These are phyloP conservation scores for Linnemannia schmuckeri DNA, from an alignment of 192 early-diverging fungal genomes.

Conservation along the genomic window DNA sequence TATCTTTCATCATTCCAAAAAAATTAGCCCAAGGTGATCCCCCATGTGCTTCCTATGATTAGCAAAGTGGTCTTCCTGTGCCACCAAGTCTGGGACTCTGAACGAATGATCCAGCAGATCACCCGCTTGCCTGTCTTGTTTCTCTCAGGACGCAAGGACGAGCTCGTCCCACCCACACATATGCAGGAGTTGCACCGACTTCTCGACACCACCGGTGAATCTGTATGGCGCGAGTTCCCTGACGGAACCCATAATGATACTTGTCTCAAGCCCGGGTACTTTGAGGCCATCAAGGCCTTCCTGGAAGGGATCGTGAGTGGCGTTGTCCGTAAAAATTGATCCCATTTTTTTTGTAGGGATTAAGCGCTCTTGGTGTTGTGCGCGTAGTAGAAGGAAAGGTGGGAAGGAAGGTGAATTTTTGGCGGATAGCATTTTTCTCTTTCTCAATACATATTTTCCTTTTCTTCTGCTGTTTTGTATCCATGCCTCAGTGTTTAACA, in stretches of 20 bases:
- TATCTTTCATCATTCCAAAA: background rate
- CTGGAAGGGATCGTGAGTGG: conserved; percentile 41
- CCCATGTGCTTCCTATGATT: conserved; percentile 84
- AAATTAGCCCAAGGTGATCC: conserved; percentile 86
- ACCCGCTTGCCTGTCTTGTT: conserved; percentile 81
- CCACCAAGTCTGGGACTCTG: conserved; percentile 92
- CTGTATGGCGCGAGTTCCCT: conserved; percentile 74
- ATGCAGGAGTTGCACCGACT: conserved; percentile 84
- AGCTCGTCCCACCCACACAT: conserved; percentile 89
- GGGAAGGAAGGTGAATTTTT: no score
- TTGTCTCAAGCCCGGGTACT: conserved; percentile 87
- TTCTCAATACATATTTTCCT: no score
- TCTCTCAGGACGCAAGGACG: conserved; percentile 85
- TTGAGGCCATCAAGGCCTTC: conserved; percentile 78
- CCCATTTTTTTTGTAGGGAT: no score
- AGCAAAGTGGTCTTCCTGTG: conserved; percentile 81
- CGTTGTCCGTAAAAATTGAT: background rate
- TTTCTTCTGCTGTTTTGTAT: no score
- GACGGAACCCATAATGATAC: conserved; percentile 96
- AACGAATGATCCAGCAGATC: conserved; percentile 76
- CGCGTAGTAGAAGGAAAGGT: no score
- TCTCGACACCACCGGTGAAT: conserved; percentile 60
- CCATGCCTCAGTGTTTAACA: background rate
- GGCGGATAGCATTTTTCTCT: no score
- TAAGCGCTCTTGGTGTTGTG: no score